Evolutionary conservation across 1,139 yeast species (phyloP).

Genomic region (Keqinozyma sinolaborantium): DNA sequence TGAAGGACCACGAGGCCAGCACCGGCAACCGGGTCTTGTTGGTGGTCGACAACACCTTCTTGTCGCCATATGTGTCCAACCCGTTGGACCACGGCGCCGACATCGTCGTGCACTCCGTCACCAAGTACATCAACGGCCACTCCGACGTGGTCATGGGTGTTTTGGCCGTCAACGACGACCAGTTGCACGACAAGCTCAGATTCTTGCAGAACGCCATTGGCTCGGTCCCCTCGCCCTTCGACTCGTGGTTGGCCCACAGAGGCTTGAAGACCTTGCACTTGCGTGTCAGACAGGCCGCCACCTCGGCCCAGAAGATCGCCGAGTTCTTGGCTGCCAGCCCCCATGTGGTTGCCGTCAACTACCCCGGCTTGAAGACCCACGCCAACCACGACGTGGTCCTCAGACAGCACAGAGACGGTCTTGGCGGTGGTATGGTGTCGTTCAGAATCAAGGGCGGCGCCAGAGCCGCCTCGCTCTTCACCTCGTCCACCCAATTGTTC

Average conservation of each 20-base stretch:
- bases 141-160: conserved; percentile 91
- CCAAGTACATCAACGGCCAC: conserved; percentile 90
- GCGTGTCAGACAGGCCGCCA: conserved; percentile 69
- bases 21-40: conserved; percentile 51
- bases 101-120: conserved; percentile 82
- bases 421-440: conserved; percentile 92
- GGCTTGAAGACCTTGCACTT: conserved; percentile 86
- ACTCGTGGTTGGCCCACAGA: conserved; percentile 90
- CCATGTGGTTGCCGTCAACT: conserved; percentile 65
- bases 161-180: conserved; percentile 64
- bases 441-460: conserved; percentile 86
- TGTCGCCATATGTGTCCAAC: conserved; percentile 88
- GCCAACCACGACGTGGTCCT: conserved; percentile 59
- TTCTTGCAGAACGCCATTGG: conserved; percentile 89
- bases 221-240: conserved; percentile 86
- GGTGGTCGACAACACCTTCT: conserved; percentile 91
- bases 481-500: conserved; percentile 72
- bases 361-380: conserved; percentile 76
- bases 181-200: conserved; percentile 59
- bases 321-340: conserved; percentile 52
- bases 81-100: conserved; percentile 85
- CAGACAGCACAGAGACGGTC: conserved; percentile 77
- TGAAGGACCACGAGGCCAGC: conserved; percentile 43
- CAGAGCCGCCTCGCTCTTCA: conserved; percentile 68
- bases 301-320: conserved; percentile 69